phyloP scores from a whole-genome alignment of 2,329 filamentous ascomycete species.

The Talaromyces pinophilus region DNA sequence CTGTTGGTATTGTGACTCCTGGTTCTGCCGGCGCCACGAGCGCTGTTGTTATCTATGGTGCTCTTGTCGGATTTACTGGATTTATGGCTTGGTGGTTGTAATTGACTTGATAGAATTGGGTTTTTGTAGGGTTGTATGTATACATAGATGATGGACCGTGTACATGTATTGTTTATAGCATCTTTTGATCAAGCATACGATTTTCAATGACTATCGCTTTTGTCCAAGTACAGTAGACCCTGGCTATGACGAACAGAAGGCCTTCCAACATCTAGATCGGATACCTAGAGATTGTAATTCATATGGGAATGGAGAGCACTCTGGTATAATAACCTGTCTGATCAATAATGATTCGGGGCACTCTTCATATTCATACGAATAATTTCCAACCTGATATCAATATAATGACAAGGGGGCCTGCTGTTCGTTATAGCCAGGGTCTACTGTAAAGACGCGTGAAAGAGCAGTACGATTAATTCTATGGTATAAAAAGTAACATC shows the following conservation, averaged over 20 bases:
- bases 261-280: no score
- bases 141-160: not conserved
- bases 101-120: not conserved
- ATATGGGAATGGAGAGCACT: no score
- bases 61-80: conserved; percentile 21
- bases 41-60: conserved; percentile 11
- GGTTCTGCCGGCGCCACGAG: conserved; percentile 14
- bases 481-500: not conserved
- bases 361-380: no score
- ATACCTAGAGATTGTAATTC: no score
- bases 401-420: no score
- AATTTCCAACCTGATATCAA: no score
- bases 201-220: not conserved
- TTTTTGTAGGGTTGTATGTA: not conserved
- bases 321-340: no score
- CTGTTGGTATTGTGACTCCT: conserved; percentile 12
- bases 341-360: no score
- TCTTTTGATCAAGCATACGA: not conserved
- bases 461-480: not conserved
- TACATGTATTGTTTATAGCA: conserved; percentile 1
- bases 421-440: no score
- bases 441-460: not conserved
- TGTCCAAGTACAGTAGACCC: no score
- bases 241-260: no score
- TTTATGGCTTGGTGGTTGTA: conserved; percentile 24